phyloP scores from a whole-genome alignment of 345 rosid genomes.

The Acer yangbiense region DNA sequence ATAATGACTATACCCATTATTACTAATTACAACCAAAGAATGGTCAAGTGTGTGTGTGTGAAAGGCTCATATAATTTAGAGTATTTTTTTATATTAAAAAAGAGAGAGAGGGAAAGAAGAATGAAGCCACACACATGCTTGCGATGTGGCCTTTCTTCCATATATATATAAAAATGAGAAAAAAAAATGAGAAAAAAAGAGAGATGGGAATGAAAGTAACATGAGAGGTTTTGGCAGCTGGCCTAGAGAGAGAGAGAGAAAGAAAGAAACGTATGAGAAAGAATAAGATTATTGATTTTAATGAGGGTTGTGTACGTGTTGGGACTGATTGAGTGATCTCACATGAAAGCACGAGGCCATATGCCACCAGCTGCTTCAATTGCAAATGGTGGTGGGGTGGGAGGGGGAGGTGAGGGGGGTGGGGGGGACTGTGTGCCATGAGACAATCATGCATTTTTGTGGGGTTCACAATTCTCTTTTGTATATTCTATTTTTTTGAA shows the following conservation, averaged over 20 bases:
- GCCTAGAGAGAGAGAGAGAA: conserved; percentile 14
- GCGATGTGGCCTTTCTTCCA: conserved; percentile 24
- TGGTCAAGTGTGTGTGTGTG: neutral
- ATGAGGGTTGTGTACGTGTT: conserved; percentile 21
- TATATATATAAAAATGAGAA: conserved; percentile 1
- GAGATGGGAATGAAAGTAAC: conserved; percentile 33
- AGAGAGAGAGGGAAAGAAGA: neutral
- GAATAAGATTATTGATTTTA: neutral
- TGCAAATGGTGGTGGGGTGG: neutral
- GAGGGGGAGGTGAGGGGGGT: neutral
- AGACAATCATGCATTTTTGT: conserved; percentile 36
- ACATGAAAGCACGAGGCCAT: conserved; percentile 56
- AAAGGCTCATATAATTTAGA: neutral
- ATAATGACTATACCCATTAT: conserved; percentile 24
- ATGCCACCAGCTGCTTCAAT: conserved; percentile 22
- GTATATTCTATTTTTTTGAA: neutral
- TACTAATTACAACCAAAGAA: neutral
- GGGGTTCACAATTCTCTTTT: conserved; percentile 19
- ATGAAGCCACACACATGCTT: conserved; percentile 7
- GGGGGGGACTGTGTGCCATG: neutral
- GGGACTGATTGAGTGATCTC: conserved; percentile 37
- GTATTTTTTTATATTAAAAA: conserved; percentile 5
- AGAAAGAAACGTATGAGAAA: neutral
- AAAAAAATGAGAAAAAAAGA: neutral
- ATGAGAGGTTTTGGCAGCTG: conserved; percentile 25